A percentile compares a stretch with the other conserved stretches of the same genome.
These are phyloP conservation scores for Neoboletus brunneissimus DNA, from an alignment of 768 basidiomycete genomes.

Conservation along the genomic window DNA sequence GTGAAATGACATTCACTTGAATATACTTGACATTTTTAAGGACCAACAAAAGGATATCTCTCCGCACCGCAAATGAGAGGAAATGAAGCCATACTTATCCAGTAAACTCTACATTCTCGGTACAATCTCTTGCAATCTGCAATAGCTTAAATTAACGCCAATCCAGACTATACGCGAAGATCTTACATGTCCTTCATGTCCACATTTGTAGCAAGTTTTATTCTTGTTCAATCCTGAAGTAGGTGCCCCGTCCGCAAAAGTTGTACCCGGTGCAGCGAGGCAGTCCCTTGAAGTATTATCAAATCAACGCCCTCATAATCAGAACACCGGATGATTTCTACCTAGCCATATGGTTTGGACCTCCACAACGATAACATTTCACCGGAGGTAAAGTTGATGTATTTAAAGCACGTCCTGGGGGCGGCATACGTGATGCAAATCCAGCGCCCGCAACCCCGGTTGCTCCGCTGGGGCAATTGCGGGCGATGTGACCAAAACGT, in stretches of 20 bases:
- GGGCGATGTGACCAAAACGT: conserved; percentile 80
- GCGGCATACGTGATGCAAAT: conserved; percentile 67
- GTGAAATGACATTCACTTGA: conserved; percentile 16
- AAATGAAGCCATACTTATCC: conserved; percentile 34
- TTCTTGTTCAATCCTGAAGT: conserved; percentile 48
- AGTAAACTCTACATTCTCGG: conserved; percentile 51
- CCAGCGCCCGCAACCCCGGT: conserved; percentile 36
- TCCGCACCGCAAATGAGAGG: conserved; percentile 4
- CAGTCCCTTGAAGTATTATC: conserved; percentile 57
- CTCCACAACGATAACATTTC: conserved; percentile 88
- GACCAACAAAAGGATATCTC: conserved; percentile 11
- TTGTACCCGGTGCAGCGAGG: conserved; percentile 66
- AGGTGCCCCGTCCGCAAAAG: conserved; percentile 44
- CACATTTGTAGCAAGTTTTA: conserved; percentile 88
- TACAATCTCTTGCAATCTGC: conserved; percentile 67
- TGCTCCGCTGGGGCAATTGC: conserved; percentile 59
- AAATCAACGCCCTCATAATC: conserved; percentile 5
- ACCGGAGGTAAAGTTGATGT: conserved; percentile 76
- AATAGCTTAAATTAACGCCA: conserved; percentile 5
- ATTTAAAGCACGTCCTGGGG: conserved; percentile 72
- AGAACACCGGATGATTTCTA: conserved; percentile 27
- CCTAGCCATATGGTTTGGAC: conserved; percentile 86
- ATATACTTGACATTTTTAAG: conserved; percentile 19
- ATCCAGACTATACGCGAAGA: background rate
- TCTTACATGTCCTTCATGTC: conserved; percentile 83